A percentile compares a stretch with the other conserved stretches of the same genome.
These are phyloP conservation scores for Oryza meyeriana DNA, from an alignment of 176 grass and related monocot species.

Conservation along the genomic window DNA sequence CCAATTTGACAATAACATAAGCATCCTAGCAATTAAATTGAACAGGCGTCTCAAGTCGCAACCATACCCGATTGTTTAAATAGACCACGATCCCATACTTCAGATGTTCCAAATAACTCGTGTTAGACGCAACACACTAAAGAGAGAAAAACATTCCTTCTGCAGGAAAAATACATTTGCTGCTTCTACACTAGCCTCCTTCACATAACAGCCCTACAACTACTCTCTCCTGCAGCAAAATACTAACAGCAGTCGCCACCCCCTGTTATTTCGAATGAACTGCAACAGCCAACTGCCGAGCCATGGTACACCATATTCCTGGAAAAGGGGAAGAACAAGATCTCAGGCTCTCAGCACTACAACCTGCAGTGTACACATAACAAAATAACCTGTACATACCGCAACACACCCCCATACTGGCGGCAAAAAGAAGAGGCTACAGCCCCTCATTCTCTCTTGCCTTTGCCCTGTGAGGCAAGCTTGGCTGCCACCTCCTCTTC, in stretches of 20 bases:
- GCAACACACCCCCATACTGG: neutral
- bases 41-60: neutral
- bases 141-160: neutral
- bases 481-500: conserved; percentile 82
- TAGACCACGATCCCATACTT: neutral
- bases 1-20: neutral
- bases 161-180: conserved; percentile 25
- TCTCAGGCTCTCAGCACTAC: neutral
- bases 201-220: conserved; percentile 13
- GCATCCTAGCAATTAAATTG: conserved; percentile 2
- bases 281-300: neutral
- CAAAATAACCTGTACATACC: conserved; percentile 14
- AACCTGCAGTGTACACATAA: neutral
- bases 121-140: neutral
- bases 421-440: neutral
- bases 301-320: conserved; percentile 4
- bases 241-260: neutral
- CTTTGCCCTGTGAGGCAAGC: conserved; percentile 58
- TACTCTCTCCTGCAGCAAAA: conserved; percentile 4
- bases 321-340: neutral
- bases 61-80: neutral
- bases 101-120: neutral
- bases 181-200: conserved; percentile 38
- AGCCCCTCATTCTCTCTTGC: conserved; percentile 35
- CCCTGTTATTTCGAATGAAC: conserved; percentile 21